Evolutionary conservation across 2,329 filamentous ascomycete genomes (phyloP).

Genomic region (Botrytis squamosa): DNA sequence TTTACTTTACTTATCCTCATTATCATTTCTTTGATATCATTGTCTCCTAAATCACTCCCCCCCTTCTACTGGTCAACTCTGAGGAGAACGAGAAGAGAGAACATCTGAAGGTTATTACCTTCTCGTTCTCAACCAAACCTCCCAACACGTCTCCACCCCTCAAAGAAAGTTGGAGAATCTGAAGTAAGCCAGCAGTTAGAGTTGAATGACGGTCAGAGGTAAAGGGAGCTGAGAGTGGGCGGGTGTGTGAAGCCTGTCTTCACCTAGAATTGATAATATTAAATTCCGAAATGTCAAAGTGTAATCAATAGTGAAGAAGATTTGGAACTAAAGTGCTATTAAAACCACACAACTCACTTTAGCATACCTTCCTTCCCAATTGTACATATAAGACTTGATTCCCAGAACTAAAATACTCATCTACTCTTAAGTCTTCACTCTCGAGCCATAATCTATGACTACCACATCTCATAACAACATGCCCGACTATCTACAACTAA

Average conservation of each 20-base stretch:
- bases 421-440: neutral
- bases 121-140: neutral
- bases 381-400: neutral
- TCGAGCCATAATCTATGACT: neutral
- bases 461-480: neutral
- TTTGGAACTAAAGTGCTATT: neutral
- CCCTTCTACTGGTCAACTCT: neutral
- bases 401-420: neutral
- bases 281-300: neutral
- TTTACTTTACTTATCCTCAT: neutral
- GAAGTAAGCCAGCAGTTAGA: neutral
- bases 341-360: neutral
- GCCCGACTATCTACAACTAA: neutral
- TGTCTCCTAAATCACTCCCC: neutral
- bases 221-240: neutral
- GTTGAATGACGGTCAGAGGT: neutral
- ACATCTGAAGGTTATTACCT: neutral
- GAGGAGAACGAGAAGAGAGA: neutral
- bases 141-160: rapidly evolving
- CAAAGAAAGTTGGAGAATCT: neutral
- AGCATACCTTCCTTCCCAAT: neutral
- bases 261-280: neutral
- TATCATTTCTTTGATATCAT: neutral
- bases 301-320: neutral
- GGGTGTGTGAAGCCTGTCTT: rapidly evolving